phyloP scores from a whole-genome alignment of 78 protist genomes.

The Dictyostelium citrinum region DNA sequence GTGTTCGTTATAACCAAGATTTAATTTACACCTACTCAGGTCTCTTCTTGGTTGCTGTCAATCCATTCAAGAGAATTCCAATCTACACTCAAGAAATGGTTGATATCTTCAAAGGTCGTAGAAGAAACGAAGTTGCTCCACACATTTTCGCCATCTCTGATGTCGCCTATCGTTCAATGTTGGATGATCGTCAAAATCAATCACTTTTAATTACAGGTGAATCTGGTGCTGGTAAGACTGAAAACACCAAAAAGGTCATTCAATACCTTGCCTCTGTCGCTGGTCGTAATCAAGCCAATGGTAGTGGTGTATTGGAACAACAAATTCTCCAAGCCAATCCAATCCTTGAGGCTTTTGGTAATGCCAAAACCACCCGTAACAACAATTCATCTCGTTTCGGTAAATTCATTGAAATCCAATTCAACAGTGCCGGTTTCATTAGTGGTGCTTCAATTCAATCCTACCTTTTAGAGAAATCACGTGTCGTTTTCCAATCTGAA shows the following conservation, averaged over 20 bases:
- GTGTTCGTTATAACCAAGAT: constrained; percentile 85
- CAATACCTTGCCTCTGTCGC: constrained; percentile 95
- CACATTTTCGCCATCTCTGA: constrained; percentile 92
- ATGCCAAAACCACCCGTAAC: constrained; percentile 92
- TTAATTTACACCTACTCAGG: constrained; percentile 95
- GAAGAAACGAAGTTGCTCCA: constrained; percentile 89
- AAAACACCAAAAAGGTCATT: constrained; percentile 92
- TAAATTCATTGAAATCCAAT: constrained; percentile 96
- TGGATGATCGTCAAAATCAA: constrained; percentile 87
- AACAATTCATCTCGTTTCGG: constrained; percentile 95
- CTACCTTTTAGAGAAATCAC: constrained; percentile 95
- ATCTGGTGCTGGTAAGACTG: constrained; percentile 98
- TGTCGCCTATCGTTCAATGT: constrained; percentile 91
- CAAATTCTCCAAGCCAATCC: constrained; percentile 97
- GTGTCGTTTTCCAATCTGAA: constrained; percentile 89
- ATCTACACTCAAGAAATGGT: constrained; percentile 89
- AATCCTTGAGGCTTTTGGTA: constrained; percentile 95
- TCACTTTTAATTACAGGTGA: constrained; percentile 95
- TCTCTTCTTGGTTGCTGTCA: constrained; percentile 92
- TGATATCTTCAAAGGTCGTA: constrained; percentile 85
- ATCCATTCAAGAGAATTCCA: constrained; percentile 94
- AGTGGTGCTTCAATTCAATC: constrained; percentile 92
- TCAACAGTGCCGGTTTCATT: constrained; percentile 92
- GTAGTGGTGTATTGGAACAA: constrained; percentile 85
- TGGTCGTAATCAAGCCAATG: constrained; percentile 68